Evolutionary conservation across 2,329 filamentous ascomycete genomes (phyloP).

Genomic region (Fusarium staphyleae): DNA sequence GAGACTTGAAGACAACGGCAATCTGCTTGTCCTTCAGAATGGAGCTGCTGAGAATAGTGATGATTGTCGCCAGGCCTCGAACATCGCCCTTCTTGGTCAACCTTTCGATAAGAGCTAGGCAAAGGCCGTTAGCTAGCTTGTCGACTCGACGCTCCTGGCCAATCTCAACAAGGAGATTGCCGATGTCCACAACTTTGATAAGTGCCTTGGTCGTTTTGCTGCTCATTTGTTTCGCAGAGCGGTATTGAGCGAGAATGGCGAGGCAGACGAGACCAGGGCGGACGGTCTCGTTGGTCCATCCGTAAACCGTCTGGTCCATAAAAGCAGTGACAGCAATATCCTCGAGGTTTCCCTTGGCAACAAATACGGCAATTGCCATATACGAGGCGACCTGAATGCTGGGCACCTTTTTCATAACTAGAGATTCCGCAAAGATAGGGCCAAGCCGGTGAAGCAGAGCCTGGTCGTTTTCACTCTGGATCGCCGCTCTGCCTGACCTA

Average conservation of each 20-base stretch:
- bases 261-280: slow-evolving; percentile 80
- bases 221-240: slow-evolving; percentile 73
- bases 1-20: slow-evolving; percentile 69
- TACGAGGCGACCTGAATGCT: slow-evolving; percentile 88
- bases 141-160: slow-evolving; percentile 72
- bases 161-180: slow-evolving; percentile 66
- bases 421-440: slow-evolving; percentile 77
- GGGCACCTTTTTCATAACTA: slow-evolving; percentile 76
- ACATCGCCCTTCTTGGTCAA: slow-evolving; percentile 66
- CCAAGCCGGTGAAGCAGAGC: slow-evolving; percentile 71
- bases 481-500: slow-evolving; percentile 75
- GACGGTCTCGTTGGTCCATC: slow-evolving; percentile 77
- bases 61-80: slow-evolving; percentile 64
- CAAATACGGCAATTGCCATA: slow-evolving; percentile 87
- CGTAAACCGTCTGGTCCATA: slow-evolving; percentile 85
- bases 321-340: slow-evolving; percentile 83
- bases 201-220: slow-evolving; percentile 73
- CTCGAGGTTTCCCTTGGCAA: slow-evolving; percentile 79
- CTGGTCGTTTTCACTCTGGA: slow-evolving; percentile 83
- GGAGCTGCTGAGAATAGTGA: slow-evolving; percentile 65
- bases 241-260: slow-evolving; percentile 81
- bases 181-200: slow-evolving; percentile 67
- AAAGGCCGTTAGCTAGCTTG: slow-evolving; percentile 75
- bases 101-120: slow-evolving; percentile 68
- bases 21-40: slow-evolving; percentile 70